phyloP scores from a whole-genome alignment of 352 stramenopile genomes.

The Globisporangium rhizosaccharum region DNA sequence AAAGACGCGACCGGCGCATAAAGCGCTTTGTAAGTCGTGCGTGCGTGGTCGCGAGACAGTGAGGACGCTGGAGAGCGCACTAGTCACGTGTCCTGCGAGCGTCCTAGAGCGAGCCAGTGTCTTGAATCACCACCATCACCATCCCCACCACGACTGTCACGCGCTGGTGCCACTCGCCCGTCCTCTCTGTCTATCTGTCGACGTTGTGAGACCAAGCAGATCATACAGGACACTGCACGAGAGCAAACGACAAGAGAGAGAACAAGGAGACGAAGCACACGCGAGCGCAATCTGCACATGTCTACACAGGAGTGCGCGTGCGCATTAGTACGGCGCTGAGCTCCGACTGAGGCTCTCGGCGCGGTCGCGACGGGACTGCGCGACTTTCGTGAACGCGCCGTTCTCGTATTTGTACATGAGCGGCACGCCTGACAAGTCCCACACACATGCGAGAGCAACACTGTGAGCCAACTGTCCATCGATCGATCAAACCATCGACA shows the following conservation, averaged over 20 bases:
- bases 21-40: background rate
- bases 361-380: conserved; percentile 63
- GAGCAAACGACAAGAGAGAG: too few relatives aligned
- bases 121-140: too few relatives aligned
- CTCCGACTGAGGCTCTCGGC: conserved; percentile 70
- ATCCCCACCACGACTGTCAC: too few relatives aligned
- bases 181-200: too few relatives aligned
- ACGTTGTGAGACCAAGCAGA: too few relatives aligned
- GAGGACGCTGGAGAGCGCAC: too few relatives aligned
- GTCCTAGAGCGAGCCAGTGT: too few relatives aligned
- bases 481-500: background rate
- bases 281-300: too few relatives aligned
- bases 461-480: background rate
- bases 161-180: too few relatives aligned
- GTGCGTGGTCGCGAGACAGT: background rate
- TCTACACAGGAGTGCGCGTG: background rate
- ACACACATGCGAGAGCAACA: background rate
- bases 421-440: conserved; percentile 42
- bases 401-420: conserved; percentile 83
- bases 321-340: conserved; percentile 58
- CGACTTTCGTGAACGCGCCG: conserved; percentile 62
- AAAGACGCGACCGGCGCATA: conserved; percentile 43
- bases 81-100: too few relatives aligned
- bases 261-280: too few relatives aligned
- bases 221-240: too few relatives aligned